These are phyloP conservation scores for Neoboletus magnificus DNA, from an alignment of 768 basidiomycete species.

Conservation along the genomic window DNA sequence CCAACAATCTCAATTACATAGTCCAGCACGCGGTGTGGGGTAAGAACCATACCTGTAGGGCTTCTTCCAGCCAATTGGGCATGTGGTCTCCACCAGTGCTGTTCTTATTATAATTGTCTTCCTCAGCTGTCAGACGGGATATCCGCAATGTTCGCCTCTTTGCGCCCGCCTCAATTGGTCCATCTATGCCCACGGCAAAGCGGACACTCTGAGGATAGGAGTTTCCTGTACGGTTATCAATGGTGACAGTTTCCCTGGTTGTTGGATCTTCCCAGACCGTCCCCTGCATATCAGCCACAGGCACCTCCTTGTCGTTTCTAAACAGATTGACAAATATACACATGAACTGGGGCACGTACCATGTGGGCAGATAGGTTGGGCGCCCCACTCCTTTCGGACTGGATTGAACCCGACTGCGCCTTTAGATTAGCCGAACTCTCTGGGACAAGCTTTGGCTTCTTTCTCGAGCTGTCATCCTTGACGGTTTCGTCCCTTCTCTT, in stretches of 20 bases:
- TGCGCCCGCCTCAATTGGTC: slow-evolving; percentile 4
- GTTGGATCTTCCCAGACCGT: slow-evolving; percentile 58
- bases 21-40: slow-evolving; percentile 4
- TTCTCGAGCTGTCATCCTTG: slow-evolving; percentile 40
- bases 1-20: slow-evolving; percentile 7
- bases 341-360: slow-evolving; percentile 18
- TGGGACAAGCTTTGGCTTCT: slow-evolving; percentile 45
- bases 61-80: slow-evolving; percentile 64
- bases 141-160: slow-evolving; percentile 16
- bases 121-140: slow-evolving; percentile 4
- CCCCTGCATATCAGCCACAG: slow-evolving; percentile 31
- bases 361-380: slow-evolving; percentile 10
- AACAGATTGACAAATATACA: slow-evolving; percentile 4
- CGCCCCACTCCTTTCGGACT: slow-evolving; percentile 8
- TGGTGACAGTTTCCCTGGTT: slow-evolving; percentile 54
- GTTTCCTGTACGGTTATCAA: slow-evolving; percentile 70
- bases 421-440: slow-evolving; percentile 10
- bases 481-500: slow-evolving; percentile 8
- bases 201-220: slow-evolving; percentile 41
- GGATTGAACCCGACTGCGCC: slow-evolving; percentile 1
- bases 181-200: slow-evolving; percentile 6
- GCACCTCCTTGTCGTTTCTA: slow-evolving; percentile 11
- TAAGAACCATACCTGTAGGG: slow-evolving; percentile 47
- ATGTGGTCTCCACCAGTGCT: slow-evolving; percentile 22
- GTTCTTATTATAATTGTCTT: neutral